phyloP scores from a whole-genome alignment of 2,329 filamentous ascomycete genomes.

The Dactylonectria estremocensis region DNA sequence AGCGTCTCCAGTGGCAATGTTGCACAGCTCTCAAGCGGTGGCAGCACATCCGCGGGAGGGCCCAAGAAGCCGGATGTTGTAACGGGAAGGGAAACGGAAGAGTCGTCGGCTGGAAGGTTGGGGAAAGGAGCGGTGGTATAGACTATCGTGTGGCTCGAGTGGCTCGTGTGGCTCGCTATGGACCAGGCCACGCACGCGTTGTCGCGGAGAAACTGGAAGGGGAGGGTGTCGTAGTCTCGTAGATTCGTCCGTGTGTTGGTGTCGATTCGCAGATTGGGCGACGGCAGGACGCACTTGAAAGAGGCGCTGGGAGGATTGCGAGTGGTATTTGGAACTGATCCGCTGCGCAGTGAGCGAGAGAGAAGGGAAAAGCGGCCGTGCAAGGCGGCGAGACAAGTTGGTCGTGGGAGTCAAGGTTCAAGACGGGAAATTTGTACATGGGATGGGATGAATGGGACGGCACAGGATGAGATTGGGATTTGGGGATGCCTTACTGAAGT shows the following conservation, averaged over 20 bases:
- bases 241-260: constrained; percentile 16
- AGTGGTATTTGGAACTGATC: too few species aligned
- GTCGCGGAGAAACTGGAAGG: constrained; percentile 3
- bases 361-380: constrained; percentile 13
- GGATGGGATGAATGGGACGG: constrained; percentile 23
- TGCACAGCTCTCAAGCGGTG: constrained; percentile 38
- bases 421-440: constrained; percentile 34
- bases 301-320: not conserved
- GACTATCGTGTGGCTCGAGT: not conserved
- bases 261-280: constrained; percentile 9
- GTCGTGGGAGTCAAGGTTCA: constrained; percentile 33
- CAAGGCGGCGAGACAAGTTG: constrained; percentile 23
- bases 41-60: constrained; percentile 44
- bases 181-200: constrained; percentile 32
- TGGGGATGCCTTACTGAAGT: constrained; percentile 21
- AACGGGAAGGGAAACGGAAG: constrained; percentile 9
- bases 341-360: not conserved
- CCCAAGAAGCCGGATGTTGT: constrained; percentile 4
- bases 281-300: constrained; percentile 16
- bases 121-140: constrained; percentile 10
- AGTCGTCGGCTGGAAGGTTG: not conserved
- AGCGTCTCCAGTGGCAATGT: constrained; percentile 38
- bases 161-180: constrained; percentile 19
- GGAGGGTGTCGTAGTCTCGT: constrained; percentile 19
- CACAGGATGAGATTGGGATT: constrained; percentile 29